phyloP scores from a whole-genome alignment of 176 grass and related monocot genomes.

The Zoysia pacifica region DNA sequence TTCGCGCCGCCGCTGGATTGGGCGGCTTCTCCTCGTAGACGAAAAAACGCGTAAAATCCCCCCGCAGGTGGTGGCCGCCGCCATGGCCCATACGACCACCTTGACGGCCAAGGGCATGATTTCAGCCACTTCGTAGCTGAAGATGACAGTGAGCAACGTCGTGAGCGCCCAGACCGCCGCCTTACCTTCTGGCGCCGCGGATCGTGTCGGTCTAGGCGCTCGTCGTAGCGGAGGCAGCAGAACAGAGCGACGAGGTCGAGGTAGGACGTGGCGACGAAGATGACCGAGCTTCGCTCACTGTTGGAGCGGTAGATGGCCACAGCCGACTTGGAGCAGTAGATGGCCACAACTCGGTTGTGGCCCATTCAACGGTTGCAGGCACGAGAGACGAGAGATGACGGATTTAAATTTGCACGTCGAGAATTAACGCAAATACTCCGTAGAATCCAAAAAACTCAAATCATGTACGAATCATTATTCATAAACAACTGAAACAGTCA shows the following conservation, averaged over 20 bases:
- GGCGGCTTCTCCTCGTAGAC: conserved; percentile 25
- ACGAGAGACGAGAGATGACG: too few relatives aligned
- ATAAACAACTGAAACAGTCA: too few relatives aligned
- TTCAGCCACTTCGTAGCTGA: not conserved
- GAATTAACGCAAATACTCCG: too few relatives aligned
- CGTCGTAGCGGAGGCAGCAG: not conserved
- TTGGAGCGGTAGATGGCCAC: conserved; percentile 30
- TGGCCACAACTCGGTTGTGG: too few relatives aligned
- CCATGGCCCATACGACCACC: conserved; percentile 47
- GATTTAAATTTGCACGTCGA: too few relatives aligned
- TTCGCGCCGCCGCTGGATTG: not conserved
- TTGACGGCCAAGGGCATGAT: conserved; percentile 48
- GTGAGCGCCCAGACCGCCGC: conserved; percentile 7
- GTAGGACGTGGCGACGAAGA: not conserved
- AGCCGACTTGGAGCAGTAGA: conserved; percentile 9
- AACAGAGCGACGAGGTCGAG: not conserved
- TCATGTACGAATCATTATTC: too few relatives aligned
- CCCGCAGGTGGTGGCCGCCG: conserved; percentile 21
- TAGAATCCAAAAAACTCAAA: too few relatives aligned
- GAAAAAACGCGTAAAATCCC: conserved; percentile 65
- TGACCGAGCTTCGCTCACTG: not conserved
- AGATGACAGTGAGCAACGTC: conserved; percentile 3
- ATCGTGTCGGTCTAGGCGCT: not conserved
- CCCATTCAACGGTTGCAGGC: too few relatives aligned
- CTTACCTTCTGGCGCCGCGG: not conserved